Conservation (phyloP, 2,329 filamentous ascomycete genomes). For the Eutypa lata region DNA sequence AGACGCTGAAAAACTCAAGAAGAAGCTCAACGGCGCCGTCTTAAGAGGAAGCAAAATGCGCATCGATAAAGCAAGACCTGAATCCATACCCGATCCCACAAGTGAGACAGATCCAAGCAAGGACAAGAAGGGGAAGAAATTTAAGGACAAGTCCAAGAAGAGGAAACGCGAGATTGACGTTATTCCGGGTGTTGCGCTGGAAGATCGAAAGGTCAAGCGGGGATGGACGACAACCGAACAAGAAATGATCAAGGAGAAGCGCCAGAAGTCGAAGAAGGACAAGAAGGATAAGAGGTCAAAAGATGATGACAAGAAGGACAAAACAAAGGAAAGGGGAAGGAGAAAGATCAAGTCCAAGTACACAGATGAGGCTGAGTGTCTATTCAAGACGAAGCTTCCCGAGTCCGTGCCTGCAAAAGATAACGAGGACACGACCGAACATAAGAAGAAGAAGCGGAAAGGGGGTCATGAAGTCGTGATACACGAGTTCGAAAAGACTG, state of each 20-base stretch:
- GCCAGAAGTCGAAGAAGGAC: slow-evolving; percentile 37
- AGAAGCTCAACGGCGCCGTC: slow-evolving; percentile 83
- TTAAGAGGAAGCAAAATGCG: slow-evolving; percentile 82
- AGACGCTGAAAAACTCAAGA: slow-evolving; percentile 87
- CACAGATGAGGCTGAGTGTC: slow-evolving; percentile 74
- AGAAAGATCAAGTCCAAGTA: slow-evolving; percentile 69
- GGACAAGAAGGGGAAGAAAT: slow-evolving; percentile 33
- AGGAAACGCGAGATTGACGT: slow-evolving; percentile 50
- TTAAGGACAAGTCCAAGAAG: slow-evolving; percentile 44
- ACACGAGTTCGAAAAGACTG: slow-evolving; percentile 86
- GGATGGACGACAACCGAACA: slow-evolving; percentile 76
- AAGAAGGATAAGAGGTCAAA: slow-evolving; percentile 35
- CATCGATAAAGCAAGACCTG: slow-evolving; percentile 75
- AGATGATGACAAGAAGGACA: slow-evolving; percentile 47
- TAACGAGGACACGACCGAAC: slow-evolving; percentile 36
- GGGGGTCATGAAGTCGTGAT: slow-evolving; percentile 62
- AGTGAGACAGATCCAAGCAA: slow-evolving; percentile 29
- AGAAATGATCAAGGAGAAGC: slow-evolving; percentile 45
- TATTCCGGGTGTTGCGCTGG: slow-evolving; percentile 66
- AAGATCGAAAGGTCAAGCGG: slow-evolving; percentile 77
- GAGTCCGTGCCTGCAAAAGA: slow-evolving; percentile 42
- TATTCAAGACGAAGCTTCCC: slow-evolving; percentile 78
- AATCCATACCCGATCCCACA: slow-evolving; percentile 44
- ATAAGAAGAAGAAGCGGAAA: slow-evolving; percentile 59
- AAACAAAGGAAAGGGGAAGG: slow-evolving; percentile 55